Evolutionary conservation across 768 basidiomycete species (phyloP).

Genomic region (Tubosaeta brunneosetosa): DNA sequence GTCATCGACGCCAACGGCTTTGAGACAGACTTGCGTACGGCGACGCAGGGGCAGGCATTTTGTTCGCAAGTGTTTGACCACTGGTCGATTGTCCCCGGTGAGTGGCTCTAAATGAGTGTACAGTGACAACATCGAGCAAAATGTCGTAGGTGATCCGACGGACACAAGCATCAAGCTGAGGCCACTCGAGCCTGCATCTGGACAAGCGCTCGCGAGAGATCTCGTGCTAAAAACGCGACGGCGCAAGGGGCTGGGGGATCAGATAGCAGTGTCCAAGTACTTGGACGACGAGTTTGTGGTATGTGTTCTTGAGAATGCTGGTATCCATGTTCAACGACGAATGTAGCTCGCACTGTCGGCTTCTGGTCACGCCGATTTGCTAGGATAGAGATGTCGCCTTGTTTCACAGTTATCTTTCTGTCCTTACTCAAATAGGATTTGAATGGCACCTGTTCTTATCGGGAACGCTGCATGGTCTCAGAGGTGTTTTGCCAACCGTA

Average conservation of each 20-base stretch:
- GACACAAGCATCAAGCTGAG: constrained; percentile 96
- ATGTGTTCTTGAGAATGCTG: constrained; percentile 28
- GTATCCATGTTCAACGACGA: constrained; percentile 6
- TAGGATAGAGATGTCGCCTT: constrained; percentile 45
- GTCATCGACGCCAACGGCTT: constrained; percentile 99
- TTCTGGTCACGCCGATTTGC: constrained; percentile 90
- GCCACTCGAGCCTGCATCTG: constrained; percentile 95
- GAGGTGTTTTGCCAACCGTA: too few species aligned
- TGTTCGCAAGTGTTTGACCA: constrained; percentile 97
- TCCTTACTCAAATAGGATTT: too few species aligned
- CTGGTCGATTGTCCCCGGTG: constrained; percentile 97
- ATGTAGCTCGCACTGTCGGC: constrained; percentile 85
- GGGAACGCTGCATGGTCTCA: too few species aligned
- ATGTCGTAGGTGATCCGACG: constrained; percentile 80
- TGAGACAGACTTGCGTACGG: constrained; percentile 95
- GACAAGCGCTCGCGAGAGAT: constrained; percentile 91
- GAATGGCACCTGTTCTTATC: too few species aligned
- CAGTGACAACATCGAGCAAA: not conserved
- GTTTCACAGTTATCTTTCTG: too few species aligned
- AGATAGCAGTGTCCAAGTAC: constrained; percentile 96
- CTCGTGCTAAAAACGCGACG: constrained; percentile 94
- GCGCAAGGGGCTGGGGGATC: constrained; percentile 94
- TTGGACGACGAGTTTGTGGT: constrained; percentile 96
- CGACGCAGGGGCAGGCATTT: constrained; percentile 99
- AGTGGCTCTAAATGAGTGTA: constrained; percentile 22